Percentiles rank a stretch among this genome's conserved stretches.
These are phyloP conservation scores for Termitomyces sp. DNA, from an alignment of 768 basidiomycete species.

Conservation along the genomic window DNA sequence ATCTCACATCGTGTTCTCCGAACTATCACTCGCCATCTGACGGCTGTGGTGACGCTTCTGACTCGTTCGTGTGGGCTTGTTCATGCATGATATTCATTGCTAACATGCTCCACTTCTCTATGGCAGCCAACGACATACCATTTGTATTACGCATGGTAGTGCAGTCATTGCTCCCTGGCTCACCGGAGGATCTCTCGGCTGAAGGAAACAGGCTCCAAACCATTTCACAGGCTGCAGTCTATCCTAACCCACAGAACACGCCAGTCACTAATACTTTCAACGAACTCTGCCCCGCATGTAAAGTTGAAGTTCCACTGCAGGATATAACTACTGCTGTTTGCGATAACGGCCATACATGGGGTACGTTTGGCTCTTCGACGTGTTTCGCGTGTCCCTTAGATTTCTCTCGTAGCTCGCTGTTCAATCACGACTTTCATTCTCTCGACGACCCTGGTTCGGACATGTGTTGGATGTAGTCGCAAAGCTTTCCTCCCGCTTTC, in stretches of 20 bases:
- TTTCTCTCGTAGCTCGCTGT: slow-evolving; percentile 53
- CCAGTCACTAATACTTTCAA: slow-evolving; percentile 37
- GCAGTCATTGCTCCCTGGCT: slow-evolving; percentile 51
- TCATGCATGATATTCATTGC: neutral
- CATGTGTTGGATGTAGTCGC: slow-evolving; percentile 76
- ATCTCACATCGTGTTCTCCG: slow-evolving; percentile 52
- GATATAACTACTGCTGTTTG: slow-evolving; percentile 61
- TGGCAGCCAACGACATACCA: slow-evolving; percentile 53
- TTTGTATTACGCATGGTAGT: slow-evolving; percentile 58
- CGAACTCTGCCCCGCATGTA: slow-evolving; percentile 76
- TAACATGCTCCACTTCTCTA: neutral
- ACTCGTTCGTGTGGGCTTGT: slow-evolving; percentile 30
- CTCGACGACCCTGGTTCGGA: slow-evolving; percentile 71
- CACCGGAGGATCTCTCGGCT: slow-evolving; percentile 31
- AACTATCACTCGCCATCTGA: slow-evolving; percentile 52
- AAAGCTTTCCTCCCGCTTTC: slow-evolving; percentile 72
- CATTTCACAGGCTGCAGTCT: slow-evolving; percentile 18
- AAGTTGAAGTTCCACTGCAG: slow-evolving; percentile 49
- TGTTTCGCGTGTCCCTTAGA: slow-evolving; percentile 10
- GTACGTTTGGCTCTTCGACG: slow-evolving; percentile 34
- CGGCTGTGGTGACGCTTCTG: slow-evolving; percentile 37
- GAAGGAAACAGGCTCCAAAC: slow-evolving; percentile 29
- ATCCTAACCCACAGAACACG: slow-evolving; percentile 20
- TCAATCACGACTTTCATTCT: slow-evolving; percentile 78
- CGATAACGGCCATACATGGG: slow-evolving; percentile 70